Conservation (phyloP, 1,284 basidiomycete species). For the Mycena citricolor region DNA sequence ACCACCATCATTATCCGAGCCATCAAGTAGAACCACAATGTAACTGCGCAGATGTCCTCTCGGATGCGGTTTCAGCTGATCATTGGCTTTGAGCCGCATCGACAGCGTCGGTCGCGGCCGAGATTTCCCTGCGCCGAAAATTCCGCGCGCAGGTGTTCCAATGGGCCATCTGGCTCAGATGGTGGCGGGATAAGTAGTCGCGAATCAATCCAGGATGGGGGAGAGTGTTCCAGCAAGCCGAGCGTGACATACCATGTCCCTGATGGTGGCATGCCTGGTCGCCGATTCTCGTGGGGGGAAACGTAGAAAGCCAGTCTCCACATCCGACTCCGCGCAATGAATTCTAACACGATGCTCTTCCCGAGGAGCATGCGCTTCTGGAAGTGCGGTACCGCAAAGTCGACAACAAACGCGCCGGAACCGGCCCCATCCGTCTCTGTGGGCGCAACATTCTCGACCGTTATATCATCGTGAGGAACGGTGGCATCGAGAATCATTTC, state of each 20-base stretch:
- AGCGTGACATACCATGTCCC: slow-evolving; percentile 60
- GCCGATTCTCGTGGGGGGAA: slow-evolving; percentile 26
- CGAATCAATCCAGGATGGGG: slow-evolving; percentile 60
- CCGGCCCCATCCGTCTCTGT: slow-evolving; percentile 2
- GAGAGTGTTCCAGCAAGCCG: slow-evolving; percentile 54
- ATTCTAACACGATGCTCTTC: slow-evolving; percentile 17
- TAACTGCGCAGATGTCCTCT: slow-evolving; percentile 25
- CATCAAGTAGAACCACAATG: slow-evolving; percentile 46
- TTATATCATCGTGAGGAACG: slow-evolving; percentile 16
- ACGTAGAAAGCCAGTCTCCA: slow-evolving; percentile 60
- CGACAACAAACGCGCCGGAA: slow-evolving; percentile 18
- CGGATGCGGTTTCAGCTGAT: slow-evolving; percentile 30
- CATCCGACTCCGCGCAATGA: slow-evolving; percentile 49
- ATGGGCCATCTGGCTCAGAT: slow-evolving; percentile 18
- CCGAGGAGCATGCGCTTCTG: slow-evolving; percentile 22
- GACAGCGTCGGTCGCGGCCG: slow-evolving; percentile 41
- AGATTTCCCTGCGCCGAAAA: slow-evolving; percentile 13
- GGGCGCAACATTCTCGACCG: slow-evolving; percentile 14
- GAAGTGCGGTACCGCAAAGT: slow-evolving; percentile 19
- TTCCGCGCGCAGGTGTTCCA: slow-evolving; percentile 9
- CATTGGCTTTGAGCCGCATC: slow-evolving; percentile 40
- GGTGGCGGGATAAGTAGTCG: slow-evolving; percentile 52
- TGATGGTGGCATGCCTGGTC: slow-evolving; percentile 27
- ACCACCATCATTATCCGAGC: slow-evolving; percentile 28
- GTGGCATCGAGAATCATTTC: slow-evolving; percentile 21